Evolutionary conservation across 192 early-diverging fungal genomes (phyloP), one percentile per base, ranked within the genome.

Genomic region (Anaeromyces robustus): DNA sequence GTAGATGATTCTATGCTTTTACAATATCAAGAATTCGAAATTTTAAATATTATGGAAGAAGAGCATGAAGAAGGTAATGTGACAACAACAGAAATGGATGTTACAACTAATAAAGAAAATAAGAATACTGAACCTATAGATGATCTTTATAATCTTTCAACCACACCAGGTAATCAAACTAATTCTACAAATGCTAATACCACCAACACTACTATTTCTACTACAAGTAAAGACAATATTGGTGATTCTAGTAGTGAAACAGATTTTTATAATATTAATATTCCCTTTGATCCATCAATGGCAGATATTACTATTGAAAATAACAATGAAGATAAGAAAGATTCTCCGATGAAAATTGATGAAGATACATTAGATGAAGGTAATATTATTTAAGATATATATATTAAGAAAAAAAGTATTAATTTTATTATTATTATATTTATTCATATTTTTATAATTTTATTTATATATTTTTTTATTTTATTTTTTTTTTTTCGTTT

Each of bases 1-100:
- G 88, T 90, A 30, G 86, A 89, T 18, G 92, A 97, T 83, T 89
- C 90, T 5, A 79, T 94, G 80, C 83, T 97, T 80, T 85, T 97
- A 79, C 87, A 92, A 78, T 92, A 92, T 84, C 81, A 52, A 68
- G 86, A 89, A 77, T 34, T 81, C 11, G 78, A 78, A 30, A 78
- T 81, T 34, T 68, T n/a, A 78, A 80, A 78, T 79, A 79, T 77
- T 78, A 77, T 30, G 32, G 79, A 34, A 78, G 43, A 30, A 77
- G 59, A 83, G 41, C 14, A 14, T 29, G 43, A n/a, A 39, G 30
- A 84, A 26, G 6, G 11, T 19, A 80, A 80, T 19, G 18, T 30
- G 6, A 18, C 28, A 31, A 28, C 30, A 52, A 77, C 9, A 7
- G 19, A 28, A 7, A 78, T 82, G 85, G n/a, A n/a, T n/a, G n/a